Base-by-base conservation (phyloP, 805 yeast genomes). In the Saccharomycopsis sp. region DNA sequence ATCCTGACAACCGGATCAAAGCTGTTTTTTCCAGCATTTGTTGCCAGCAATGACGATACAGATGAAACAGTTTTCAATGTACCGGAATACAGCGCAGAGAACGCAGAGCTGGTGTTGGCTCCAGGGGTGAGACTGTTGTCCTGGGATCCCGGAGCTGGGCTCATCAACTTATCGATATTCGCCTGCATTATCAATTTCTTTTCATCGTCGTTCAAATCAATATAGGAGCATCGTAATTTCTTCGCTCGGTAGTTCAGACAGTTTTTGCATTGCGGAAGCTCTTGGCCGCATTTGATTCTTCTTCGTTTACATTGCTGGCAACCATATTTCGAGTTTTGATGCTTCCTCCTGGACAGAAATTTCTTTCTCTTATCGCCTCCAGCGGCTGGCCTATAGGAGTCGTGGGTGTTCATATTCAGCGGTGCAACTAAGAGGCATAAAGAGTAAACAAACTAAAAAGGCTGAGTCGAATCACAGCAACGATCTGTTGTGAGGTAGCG, bases 281-380 rank as follows among this genome's bases (percentile, higher is more conserved):
- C 71, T 67, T 84, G 88, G 68, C 83, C 87, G 68, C 89, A 83
- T 63, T 83, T 84, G 65, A 84, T 80, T 44, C 85, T 73, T 48
- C 88, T 75, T 55, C 76, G 73, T 64, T 83, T 83, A 69, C 89
- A 83, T 23, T 84, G 82, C 2, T 81, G 81, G 70, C 94, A 87
- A 14, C 94, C 92, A 54, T 79, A 67, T 65, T 85, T 90, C 3
- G 88, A 83, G 71, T 85, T 85, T 58, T 84, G 73, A 68, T 85
- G 90, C 60, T 79, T 78, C 64, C 87, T 72, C 64, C 89, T 73
- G 20, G 68, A 41, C 29, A 56, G 56, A 20, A 53, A 37, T 21
- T 58, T 58, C 40, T 56, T 57, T 34, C 51, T 56, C 20, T 55
- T 29, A 52, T 34, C 46, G 21, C 46, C 47, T 4, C 14, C 16